Percentiles rank a stretch among this genome's conserved stretches.
phyloP scores from a whole-genome alignment of 345 rosid species.

The Hibiscus mutabilis region DNA sequence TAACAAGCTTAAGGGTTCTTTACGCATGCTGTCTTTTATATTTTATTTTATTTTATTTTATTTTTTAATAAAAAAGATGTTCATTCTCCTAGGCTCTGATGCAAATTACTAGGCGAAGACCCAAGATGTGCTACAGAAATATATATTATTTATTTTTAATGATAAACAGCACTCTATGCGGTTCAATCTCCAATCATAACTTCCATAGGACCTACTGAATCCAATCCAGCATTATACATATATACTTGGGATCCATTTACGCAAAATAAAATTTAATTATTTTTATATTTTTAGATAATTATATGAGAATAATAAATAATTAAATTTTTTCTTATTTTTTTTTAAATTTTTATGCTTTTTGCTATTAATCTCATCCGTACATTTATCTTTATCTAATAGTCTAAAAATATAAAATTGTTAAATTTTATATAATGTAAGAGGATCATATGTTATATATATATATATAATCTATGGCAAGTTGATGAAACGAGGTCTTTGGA shows the following conservation, averaged over 20 bases:
- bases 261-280: too few species aligned
- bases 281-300: too few species aligned
- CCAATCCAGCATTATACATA: too few species aligned
- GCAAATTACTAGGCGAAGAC: neutral
- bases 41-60: neutral
- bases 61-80: neutral
- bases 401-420: too few species aligned
- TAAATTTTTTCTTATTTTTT: too few species aligned
- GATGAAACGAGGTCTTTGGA: neutral
- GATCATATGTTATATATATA: too few species aligned
- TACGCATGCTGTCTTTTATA: constrained; percentile 8
- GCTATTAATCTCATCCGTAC: too few species aligned
- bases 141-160: neutral
- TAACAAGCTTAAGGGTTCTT: neutral
- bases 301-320: too few species aligned
- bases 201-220: neutral
- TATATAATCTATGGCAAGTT: neutral
- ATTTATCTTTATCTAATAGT: too few species aligned
- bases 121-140: neutral
- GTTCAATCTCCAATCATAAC: neutral
- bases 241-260: too few species aligned
- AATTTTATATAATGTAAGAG: too few species aligned
- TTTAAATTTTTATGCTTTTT: too few species aligned
- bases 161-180: neutral
- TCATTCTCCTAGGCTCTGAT: constrained; percentile 8